These are phyloP conservation scores for Thelephora ganbajun DNA, from an alignment of 768 basidiomycete species.

Conservation along the genomic window DNA sequence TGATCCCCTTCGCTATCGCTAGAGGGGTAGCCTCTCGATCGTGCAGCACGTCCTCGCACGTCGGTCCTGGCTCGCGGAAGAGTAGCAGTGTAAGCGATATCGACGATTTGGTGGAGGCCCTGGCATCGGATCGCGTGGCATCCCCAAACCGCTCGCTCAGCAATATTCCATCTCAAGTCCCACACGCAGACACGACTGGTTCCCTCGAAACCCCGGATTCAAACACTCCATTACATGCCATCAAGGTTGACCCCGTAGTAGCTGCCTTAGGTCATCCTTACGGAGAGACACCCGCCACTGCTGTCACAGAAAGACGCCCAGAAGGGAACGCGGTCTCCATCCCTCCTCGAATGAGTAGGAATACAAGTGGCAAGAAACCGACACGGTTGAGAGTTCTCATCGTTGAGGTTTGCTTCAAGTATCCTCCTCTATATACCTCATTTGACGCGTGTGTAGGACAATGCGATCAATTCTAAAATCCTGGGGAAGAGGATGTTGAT, in stretches of 20 bases:
- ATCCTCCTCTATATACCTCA: background rate
- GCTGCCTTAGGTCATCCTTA: background rate
- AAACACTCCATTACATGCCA: conserved; percentile 19
- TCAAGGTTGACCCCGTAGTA: conserved; percentile 18
- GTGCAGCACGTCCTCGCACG: conserved; percentile 1
- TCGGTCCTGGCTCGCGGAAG: conserved; percentile 13
- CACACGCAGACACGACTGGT: conserved; percentile 9
- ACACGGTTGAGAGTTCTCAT: conserved; percentile 35
- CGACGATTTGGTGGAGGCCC: conserved; percentile 30
- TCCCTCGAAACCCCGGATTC: conserved; percentile 14
- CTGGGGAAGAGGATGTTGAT: conserved; percentile 52
- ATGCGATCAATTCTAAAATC: conserved; percentile 60
- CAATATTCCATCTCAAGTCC: background rate
- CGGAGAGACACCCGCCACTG: background rate
- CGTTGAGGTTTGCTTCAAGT: conserved; percentile 39
- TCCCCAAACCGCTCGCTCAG: conserved; percentile 2
- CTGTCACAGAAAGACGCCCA: background rate
- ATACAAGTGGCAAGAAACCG: conserved; percentile 1
- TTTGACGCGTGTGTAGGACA: conserved; percentile 31
- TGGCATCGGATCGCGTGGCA: conserved; percentile 24
- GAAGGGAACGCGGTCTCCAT: background rate
- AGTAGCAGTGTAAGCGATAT: conserved; percentile 18
- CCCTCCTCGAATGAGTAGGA: background rate
- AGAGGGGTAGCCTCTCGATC: conserved; percentile 5
- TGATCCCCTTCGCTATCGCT: conserved; percentile 45